Base-by-base conservation (phyloP, 192 early-diverging fungal genomes). In the Paraglomus occultum region DNA sequence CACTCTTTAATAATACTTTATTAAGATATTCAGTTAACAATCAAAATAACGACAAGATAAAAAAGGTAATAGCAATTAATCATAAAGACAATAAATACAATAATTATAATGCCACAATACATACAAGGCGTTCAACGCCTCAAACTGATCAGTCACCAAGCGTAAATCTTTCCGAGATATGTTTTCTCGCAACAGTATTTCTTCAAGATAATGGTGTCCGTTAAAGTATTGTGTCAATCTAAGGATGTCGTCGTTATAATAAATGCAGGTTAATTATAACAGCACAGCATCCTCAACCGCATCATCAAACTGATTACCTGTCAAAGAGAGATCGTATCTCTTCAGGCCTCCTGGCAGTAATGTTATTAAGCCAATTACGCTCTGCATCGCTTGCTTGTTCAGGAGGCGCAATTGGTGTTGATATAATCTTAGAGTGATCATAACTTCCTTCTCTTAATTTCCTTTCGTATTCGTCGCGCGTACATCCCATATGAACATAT, bases 141-240 rank as follows among this genome's bases (percentile, higher is more conserved):
- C 67, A 57, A 69, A 69, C n/a, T 46, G 39, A 46, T 23, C 39
- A 31, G 57, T 47, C 38, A 69, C 31, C 50, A 51, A 57, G 9
- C 50, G 17, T 14, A 69, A 40, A 69, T 69, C 67, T 45, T 54
- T 53, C n/a, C 22, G 67, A 14, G 49, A 51, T 44, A 69, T 54
- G 48, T 20, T 57, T 54, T 69, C 67, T 15, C 83, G 77, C 60
- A 85, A 91, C 58, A 88, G 71, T 51, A 94, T 94, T 67, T 94
- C 92, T 69, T 93, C 91, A 6, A 91, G 77, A 70, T 89, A 87
- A 72, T 87, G 84, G 57, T 87, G 82, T 1, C 92, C 92, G 74
- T 87, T 82, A 71, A 93, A 88, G 65, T 94, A 94, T 17, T 85
- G 86, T 22, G 85, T 80, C 57, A 94, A 74, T 48, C 87, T 88